Evolutionary conservation across 83 land plant genomes (phyloP), one percentile per base, ranked within the genome.

Genomic region (Picea abies): DNA sequence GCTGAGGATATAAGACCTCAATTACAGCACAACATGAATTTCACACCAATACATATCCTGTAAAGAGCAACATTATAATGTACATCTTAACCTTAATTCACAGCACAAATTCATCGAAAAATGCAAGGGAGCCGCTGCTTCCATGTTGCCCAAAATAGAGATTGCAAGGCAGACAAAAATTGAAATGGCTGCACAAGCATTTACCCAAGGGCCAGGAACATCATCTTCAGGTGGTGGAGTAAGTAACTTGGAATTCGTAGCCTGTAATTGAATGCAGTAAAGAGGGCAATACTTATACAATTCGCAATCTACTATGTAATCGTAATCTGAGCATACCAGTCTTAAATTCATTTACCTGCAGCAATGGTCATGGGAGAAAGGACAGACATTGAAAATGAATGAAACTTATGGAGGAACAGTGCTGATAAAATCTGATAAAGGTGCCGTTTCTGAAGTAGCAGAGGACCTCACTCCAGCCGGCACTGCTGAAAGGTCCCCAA

Each of bases 81-180:
- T 73, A 52, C 58, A 60, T 78, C 35, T 78, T 26, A 56, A 44
- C 29, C 63, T 63, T 77, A 8, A 47, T n/a, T 44, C 81, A 15
- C 81, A 96, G 98, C 99, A 98, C 86, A 98, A 96, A 87, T 98
- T 98, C 88, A 94, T 98, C 79, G 97, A 90, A 80, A 98, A 91
- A 83, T 96, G 99, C 86, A 93, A 89, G 81, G 89, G 87, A 64
- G 94, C 89, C 82, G 97, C 99, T n/a, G 80, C 90, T 62, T 86
- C 88, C 22, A 96, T 98, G 99, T 73, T 96, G 69, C 97, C 96
- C 11, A 95, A 92, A 84, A 92, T 98, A 84, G 98, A 98, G 81
- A 92, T 89, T 76, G 99, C 99, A 29, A 89, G 94, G 82, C 82
- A 88, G 61, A 84, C 88, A 37, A 87, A 91, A 86, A 82, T 86